These are phyloP conservation scores for Microstegium vimineum DNA, from an alignment of 176 grass and related monocot species.

Conservation along the genomic window DNA sequence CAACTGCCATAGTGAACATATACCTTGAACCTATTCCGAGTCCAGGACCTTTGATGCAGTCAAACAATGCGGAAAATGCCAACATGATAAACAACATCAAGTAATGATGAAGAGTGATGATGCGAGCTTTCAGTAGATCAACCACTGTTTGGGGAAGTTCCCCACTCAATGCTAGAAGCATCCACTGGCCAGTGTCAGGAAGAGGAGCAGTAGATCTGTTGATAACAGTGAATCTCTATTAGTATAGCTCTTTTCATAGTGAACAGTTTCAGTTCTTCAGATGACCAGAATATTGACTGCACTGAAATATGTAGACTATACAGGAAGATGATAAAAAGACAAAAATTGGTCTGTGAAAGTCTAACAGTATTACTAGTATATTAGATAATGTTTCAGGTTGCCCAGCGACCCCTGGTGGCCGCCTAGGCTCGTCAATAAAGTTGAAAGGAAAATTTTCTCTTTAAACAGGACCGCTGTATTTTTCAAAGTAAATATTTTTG, in stretches of 20 bases:
- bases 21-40: slow-evolving; percentile 72
- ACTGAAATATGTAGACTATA: neutral
- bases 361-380: neutral
- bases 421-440: too few species aligned
- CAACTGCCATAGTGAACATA: slow-evolving; percentile 85
- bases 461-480: too few species aligned
- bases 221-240: neutral
- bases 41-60: slow-evolving; percentile 71
- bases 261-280: neutral
- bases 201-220: slow-evolving; percentile 61
- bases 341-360: neutral
- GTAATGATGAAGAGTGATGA: slow-evolving; percentile 91
- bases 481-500: too few species aligned
- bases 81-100: slow-evolving; percentile 90
- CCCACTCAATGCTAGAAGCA: slow-evolving; percentile 76
- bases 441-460: too few species aligned
- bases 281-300: neutral
- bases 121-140: slow-evolving; percentile 64
- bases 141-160: slow-evolving; percentile 63
- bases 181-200: slow-evolving; percentile 86
- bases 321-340: neutral
- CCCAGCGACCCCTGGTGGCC: too few species aligned
- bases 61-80: slow-evolving; percentile 71
- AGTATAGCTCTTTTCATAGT: neutral
- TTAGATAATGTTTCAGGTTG: neutral